Evolutionary conservation across 495 filamentous ascomycete genomes (phyloP).

Genomic region (Penicillium soppii): DNA sequence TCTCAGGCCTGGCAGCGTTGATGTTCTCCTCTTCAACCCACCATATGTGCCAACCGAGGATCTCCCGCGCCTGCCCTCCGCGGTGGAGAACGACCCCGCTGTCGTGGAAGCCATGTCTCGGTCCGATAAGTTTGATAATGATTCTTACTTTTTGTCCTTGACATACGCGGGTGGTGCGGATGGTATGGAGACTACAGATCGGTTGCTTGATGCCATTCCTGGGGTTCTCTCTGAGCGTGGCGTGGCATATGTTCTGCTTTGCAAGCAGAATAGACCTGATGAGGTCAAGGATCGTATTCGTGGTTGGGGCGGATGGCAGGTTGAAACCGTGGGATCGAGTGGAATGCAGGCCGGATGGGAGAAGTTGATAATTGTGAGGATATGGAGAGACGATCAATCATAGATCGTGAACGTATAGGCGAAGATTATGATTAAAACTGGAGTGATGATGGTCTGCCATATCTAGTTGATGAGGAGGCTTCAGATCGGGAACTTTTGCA

Average conservation of each 20-base stretch:
- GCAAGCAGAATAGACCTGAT: slow-evolving; percentile 80
- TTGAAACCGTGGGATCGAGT: slow-evolving; percentile 77
- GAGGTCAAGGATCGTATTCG: slow-evolving; percentile 67
- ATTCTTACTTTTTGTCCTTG: slow-evolving; percentile 78
- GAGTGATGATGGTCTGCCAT: too few relatives aligned
- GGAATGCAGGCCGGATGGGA: slow-evolving; percentile 92
- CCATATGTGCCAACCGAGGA: slow-evolving; percentile 87
- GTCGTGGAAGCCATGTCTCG: slow-evolving; percentile 19
- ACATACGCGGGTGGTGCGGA: slow-evolving; percentile 85
- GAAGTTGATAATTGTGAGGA: slow-evolving; percentile 76
- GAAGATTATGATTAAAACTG: too few relatives aligned
- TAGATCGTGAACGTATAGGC: too few relatives aligned
- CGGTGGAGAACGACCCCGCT: slow-evolving; percentile 22
- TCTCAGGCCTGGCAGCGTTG: slow-evolving; percentile 57
- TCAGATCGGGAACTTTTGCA: too few relatives aligned
- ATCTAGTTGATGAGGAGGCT: too few relatives aligned
- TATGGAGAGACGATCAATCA: slow-evolving; percentile 53
- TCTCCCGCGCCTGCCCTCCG: slow-evolving; percentile 53
- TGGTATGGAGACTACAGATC: slow-evolving; percentile 90
- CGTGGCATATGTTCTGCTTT: slow-evolving; percentile 86
- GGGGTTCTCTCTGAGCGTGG: slow-evolving; percentile 61
- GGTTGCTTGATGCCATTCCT: slow-evolving; percentile 67
- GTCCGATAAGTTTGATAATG: slow-evolving; percentile 56
- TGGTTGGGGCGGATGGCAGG: slow-evolving; percentile 63
- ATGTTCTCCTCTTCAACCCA: slow-evolving; percentile 93